Evolutionary conservation across 306 rosid species (phyloP), one percentile per base, ranked within the genome.

Genomic region (Trifolium fragiferum): DNA sequence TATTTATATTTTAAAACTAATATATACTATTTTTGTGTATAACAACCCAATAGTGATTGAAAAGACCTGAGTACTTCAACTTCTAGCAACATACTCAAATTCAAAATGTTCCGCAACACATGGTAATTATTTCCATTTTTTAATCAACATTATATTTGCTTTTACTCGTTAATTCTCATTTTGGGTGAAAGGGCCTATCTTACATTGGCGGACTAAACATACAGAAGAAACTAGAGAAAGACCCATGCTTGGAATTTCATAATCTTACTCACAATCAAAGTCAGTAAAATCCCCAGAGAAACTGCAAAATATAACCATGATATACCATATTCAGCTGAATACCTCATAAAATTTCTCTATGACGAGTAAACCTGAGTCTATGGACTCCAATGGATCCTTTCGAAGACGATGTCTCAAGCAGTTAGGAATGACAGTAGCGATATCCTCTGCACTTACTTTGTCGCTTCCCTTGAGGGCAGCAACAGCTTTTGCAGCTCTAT

Each of bases 401-500:
- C 97, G 77, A 75, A 93, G 98, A 59, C 97, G 93, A 70, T 93
- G 97, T 78, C 98, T 89, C 81, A 93, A 83, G 88, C 97, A 88
- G 85, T 93, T 93, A 37, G 98, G 96, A 69, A 93, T 89, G 78
- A 93, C 96, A 8, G 90, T 93, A 18, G 98, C 96, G 63, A 91
- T 77, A 82, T 93, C 98, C 76, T 93, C 97, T 3, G 91, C 77
- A 38, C 82, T 82, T 46, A 91, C 98, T 64, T 69, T 79, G 40
- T 82, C 90, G 63, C 86, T 93, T 57, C 92, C 93, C 88, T 89
- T 93, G 5, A 93, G 85, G 33, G 97, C 81, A 70, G 98, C 93
- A 67, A 93, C 84, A 40, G 97, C 98, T 82, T 88, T 89, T 38
- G 98, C 96, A 67, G 98, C 96, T 74, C 98, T 85, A 43, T 93